Evolutionary conservation across 2,329 filamentous ascomycete genomes (phyloP), one percentile per base, ranked within the genome.

Genomic region (Beauveria rudraprayagi): DNA sequence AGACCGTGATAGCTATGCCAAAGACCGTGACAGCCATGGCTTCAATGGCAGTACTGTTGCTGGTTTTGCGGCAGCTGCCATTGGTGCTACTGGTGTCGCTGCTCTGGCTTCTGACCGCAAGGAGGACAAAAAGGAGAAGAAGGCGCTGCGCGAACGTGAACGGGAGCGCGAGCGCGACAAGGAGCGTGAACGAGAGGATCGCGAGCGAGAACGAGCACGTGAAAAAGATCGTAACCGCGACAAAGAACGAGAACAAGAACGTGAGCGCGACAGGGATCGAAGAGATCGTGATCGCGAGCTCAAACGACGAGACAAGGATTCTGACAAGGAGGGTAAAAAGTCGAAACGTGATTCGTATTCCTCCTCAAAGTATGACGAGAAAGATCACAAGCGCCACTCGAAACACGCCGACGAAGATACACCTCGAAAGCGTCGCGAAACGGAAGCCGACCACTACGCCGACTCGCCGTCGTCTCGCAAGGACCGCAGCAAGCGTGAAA

Each of bases 61-160:
- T 30, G 80, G 77, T 22, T 74, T 78, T 3, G 30, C 11, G 47
- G 78, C 78, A 34, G 81, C 78, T 26, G 79, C 79, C 4, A 78
- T 80, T n/a, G 80, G 80, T 16, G 80, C 78, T 7, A 68, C 68
- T 22, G 80, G 80, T 16, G 80, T 78, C 5, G 68, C 68, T 5
- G 70, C 67, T 11, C 58, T 72, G 26, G 68, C 65, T 10, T 67
- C 70, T 10, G 69, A 68, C 17, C 63, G 65, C 37, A 65, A 64
- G 37, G 66, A 70, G 24, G 64, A 65, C 24, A 66, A 63, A 7
- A 65, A 63, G 46, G 61, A 63, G 22, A 67, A 68, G 3, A 66
- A 66, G 43, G 65, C 61, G 44, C 43, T 58, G 6, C 56, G 54
- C 22, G 64, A 63, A 40, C 60, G 63, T 11, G 30, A 34, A 47